Percentiles rank a stretch among this genome's conserved stretches.
These are phyloP conservation scores for Xylariales sp. DNA, from an alignment of 2,329 filamentous ascomycete species.

Conservation along the genomic window DNA sequence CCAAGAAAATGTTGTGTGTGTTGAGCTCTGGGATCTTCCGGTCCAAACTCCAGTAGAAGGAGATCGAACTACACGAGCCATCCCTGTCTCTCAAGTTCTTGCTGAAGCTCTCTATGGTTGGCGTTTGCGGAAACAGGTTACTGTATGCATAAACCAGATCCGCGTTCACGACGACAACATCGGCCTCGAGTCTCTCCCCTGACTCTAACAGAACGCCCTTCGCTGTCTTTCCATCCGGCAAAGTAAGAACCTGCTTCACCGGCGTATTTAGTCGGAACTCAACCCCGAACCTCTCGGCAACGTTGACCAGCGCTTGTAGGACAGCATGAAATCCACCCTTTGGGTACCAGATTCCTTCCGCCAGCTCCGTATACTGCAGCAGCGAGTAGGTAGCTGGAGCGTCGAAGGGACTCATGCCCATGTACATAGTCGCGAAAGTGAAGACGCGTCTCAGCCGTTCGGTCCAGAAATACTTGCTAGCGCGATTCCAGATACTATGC, in stretches of 20 bases:
- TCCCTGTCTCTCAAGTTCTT: conserved; percentile 40
- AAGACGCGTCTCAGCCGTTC: conserved; percentile 67
- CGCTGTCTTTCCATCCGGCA: conserved; percentile 45
- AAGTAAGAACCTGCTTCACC: conserved; percentile 51
- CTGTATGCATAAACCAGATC: conserved; percentile 73
- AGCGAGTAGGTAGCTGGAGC: conserved; percentile 70
- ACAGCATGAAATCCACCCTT: conserved; percentile 65
- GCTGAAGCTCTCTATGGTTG: conserved; percentile 25
- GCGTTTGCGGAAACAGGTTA: conserved; percentile 55
- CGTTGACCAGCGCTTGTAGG: conserved; percentile 57
- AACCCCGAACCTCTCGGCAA: conserved; percentile 59
- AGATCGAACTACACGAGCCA: conserved; percentile 67
- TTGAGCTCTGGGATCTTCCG: conserved; percentile 56
- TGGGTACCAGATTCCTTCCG: conserved; percentile 74
- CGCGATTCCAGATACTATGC: conserved; percentile 63
- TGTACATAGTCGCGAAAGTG: conserved; percentile 77
- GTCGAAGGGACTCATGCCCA: conserved; percentile 76
- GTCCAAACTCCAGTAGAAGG: conserved; percentile 70
- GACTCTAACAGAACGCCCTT: conserved; percentile 55
- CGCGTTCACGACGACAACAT: conserved; percentile 66
- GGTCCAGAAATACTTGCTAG: conserved; percentile 63
- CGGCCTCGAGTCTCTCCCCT: conserved; percentile 55
- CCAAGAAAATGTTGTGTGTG: conserved; percentile 74
- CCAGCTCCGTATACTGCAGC: conserved; percentile 70
- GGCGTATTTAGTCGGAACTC: conserved; percentile 56